phyloP scores from a whole-genome alignment of 2,329 filamentous ascomycete genomes.

The Corinectria fuckeliana region DNA sequence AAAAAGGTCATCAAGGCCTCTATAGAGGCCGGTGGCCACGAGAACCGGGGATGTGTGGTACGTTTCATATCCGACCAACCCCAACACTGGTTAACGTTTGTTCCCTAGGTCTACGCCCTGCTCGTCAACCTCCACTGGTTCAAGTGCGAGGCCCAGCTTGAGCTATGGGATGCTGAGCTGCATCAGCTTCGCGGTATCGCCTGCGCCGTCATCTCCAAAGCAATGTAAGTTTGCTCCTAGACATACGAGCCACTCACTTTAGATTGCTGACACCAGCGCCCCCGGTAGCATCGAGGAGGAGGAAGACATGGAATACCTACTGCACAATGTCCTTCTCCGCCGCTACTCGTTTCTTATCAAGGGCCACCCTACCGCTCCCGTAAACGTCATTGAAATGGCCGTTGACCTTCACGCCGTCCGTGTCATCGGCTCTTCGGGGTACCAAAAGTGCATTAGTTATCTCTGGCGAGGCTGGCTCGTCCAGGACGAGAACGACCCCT shows the following conservation, averaged over 20 bases:
- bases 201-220: constrained; percentile 91
- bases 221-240: constrained; percentile 53
- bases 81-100: background rate
- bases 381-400: constrained; percentile 91
- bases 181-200: constrained; percentile 80
- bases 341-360: constrained; percentile 84
- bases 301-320: constrained; percentile 77
- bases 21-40: constrained; percentile 77
- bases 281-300: constrained; percentile 79
- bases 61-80: constrained; percentile 10
- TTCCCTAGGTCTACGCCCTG: constrained; percentile 69
- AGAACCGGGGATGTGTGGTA: constrained; percentile 78
- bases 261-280: background rate
- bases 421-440: constrained; percentile 90
- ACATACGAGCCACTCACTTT: too few relatives aligned
- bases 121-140: constrained; percentile 78
- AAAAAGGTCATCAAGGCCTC: constrained; percentile 79
- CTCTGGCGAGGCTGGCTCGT: constrained; percentile 96
- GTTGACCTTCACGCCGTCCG: constrained; percentile 89
- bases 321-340: constrained; percentile 83
- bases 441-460: constrained; percentile 92
- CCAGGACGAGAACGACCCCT: constrained; percentile 91
- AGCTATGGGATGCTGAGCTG: constrained; percentile 92
- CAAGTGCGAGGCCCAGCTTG: constrained; percentile 75
- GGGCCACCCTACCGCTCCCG: constrained; percentile 72